phyloP scores from a whole-genome alignment of 768 basidiomycete species.

The Leccinum imitatum region DNA sequence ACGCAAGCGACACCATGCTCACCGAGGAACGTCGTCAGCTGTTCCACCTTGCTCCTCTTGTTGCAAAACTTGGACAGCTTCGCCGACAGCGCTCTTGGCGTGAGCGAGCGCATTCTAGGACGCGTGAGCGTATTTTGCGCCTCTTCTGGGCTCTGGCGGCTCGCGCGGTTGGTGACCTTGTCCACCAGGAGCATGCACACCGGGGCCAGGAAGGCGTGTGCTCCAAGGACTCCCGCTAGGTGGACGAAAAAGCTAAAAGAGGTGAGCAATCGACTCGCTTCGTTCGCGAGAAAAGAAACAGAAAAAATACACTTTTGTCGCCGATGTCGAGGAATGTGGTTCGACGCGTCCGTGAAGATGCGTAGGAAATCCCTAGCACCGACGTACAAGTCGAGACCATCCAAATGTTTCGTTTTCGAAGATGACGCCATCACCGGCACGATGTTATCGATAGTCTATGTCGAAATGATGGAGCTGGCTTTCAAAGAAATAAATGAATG shows the following conservation, averaged over 20 bases:
- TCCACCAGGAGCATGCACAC: conserved; percentile 84
- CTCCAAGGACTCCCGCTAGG: conserved; percentile 78
- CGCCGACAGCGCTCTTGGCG: no score
- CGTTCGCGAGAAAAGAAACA: background rate
- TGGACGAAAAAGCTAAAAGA: conserved; percentile 79
- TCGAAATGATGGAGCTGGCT: background rate
- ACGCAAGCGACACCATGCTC: no score
- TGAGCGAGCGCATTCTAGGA: no score
- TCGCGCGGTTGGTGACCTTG: conserved; percentile 66
- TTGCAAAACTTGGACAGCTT: no score
- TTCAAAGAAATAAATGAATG: background rate
- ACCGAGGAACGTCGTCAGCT: no score
- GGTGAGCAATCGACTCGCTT: conserved; percentile 5
- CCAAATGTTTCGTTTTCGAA: conserved; percentile 55
- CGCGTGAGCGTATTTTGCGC: conserved; percentile 58
- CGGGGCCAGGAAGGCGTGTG: conserved; percentile 77
- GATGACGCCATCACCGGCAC: conserved; percentile 91
- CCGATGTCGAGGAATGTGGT: conserved; percentile 90
- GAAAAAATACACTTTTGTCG: conserved; percentile 66
- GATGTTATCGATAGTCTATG: conserved; percentile 87
- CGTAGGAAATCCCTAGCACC: conserved; percentile 79
- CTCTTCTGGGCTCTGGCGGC: conserved; percentile 62
- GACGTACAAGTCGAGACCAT: conserved; percentile 60
- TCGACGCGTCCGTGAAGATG: conserved; percentile 91
- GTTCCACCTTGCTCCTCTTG: no score